Evolutionary conservation across 2,329 filamentous ascomycete species (phyloP).

Genomic region (Trichoderma semiorbis): DNA sequence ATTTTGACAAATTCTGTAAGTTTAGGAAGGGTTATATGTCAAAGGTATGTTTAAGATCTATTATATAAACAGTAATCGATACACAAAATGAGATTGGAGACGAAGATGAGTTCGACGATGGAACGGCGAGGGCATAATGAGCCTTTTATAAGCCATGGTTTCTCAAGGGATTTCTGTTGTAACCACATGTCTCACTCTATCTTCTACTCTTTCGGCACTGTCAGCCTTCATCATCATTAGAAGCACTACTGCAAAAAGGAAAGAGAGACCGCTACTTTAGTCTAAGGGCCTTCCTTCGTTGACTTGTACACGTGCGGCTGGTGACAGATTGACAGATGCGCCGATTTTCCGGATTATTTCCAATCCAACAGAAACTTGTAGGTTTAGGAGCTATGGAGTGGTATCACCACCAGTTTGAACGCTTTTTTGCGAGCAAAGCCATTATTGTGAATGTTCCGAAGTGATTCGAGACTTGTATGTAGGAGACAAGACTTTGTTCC

Average conservation of each 20-base stretch:
- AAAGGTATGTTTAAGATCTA: not conserved
- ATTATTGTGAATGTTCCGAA: not conserved
- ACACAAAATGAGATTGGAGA: not conserved
- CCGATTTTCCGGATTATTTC: not conserved
- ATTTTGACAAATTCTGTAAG: slow-evolving; percentile 32
- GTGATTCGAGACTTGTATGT: not conserved
- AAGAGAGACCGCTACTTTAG: not conserved
- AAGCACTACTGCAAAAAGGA: not conserved
- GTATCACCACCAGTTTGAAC: not conserved
- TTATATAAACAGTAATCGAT: not conserved
- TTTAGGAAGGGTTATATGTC: not conserved
- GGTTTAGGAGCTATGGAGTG: not conserved
- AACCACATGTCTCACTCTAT: not conserved
- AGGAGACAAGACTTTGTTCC: not conserved
- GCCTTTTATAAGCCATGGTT: not conserved
- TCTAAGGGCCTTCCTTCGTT: not conserved
- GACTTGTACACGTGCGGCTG: not conserved
- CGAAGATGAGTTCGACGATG: not conserved
- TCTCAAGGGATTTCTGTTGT: not conserved
- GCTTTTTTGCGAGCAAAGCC: not conserved
- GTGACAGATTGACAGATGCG: not conserved
- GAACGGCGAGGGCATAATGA: not conserved
- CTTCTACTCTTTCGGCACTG: not conserved
- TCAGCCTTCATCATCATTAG: not conserved
- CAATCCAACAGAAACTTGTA: not conserved